A percentile compares a stretch with the other conserved stretches of the same genome.
Evolutionary conservation across 345 rosid genomes (phyloP).

Genomic region (Pistacia atlantica): DNA sequence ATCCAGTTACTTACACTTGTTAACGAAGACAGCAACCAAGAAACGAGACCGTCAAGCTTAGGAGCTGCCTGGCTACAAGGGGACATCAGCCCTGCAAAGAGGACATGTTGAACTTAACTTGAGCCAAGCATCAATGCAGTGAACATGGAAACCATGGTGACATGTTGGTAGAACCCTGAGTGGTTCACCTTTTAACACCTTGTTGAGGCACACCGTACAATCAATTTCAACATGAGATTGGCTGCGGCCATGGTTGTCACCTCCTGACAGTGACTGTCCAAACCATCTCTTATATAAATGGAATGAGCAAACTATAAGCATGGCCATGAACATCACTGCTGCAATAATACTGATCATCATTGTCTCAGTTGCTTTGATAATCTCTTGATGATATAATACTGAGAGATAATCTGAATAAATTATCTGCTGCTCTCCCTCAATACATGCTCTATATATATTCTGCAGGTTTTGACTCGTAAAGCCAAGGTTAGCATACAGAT

Average conservation of each 20-base stretch:
- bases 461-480: neutral
- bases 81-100: constrained; percentile 24
- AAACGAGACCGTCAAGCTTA: neutral
- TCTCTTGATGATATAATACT: neutral
- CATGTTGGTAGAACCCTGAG: constrained; percentile 20
- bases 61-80: neutral
- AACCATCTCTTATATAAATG: neutral
- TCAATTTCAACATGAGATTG: neutral
- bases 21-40: neutral
- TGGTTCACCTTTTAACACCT: constrained; percentile 17
- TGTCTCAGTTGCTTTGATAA: neutral
- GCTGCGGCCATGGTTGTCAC: neutral
- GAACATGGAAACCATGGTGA: constrained; percentile 32
- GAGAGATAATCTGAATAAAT: neutral
- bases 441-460: neutral
- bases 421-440: neutral
- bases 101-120: constrained; percentile 21
- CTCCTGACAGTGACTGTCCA: neutral
- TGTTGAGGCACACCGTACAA: constrained; percentile 26
- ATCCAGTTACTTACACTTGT: constrained; percentile 17
- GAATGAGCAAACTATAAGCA: neutral
- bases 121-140: constrained; percentile 35
- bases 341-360: neutral
- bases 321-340: neutral
- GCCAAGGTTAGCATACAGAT: neutral